Conservation (phyloP, 2,329 filamentous ascomycete genomes). For the Botrytis hyacinthi region DNA sequence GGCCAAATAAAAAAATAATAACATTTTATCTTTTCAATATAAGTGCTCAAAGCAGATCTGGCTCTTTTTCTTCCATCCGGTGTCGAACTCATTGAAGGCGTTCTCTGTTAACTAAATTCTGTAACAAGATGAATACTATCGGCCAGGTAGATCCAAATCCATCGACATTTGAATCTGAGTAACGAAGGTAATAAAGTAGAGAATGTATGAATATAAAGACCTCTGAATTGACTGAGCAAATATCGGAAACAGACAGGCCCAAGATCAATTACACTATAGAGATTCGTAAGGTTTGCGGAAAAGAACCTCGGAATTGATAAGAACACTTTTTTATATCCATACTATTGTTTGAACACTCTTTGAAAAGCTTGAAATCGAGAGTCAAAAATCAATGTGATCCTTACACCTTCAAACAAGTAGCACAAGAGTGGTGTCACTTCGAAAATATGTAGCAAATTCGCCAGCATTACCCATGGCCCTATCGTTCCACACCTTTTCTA, state of each 20-base stretch:
- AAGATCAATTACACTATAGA: neutral
- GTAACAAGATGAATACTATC: neutral
- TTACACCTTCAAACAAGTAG: slow-evolving; percentile 34
- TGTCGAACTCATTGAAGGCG: neutral
- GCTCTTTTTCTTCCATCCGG: neutral
- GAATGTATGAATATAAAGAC: neutral
- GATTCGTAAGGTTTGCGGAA: neutral
- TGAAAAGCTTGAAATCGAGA: neutral
- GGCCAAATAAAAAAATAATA: neutral
- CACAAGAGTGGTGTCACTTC: slow-evolving; percentile 36
- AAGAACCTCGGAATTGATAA: neutral
- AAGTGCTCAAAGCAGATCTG: neutral
- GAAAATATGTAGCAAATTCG: slow-evolving; percentile 38
- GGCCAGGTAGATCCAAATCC: neutral
- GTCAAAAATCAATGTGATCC: neutral
- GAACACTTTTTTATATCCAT: neutral
- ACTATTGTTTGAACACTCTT: neutral
- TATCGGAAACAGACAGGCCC: neutral
- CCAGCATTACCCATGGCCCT: slow-evolving; percentile 23
- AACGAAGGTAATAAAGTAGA: neutral
- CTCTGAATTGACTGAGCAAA: neutral
- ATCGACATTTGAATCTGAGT: neutral
- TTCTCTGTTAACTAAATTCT: neutral
- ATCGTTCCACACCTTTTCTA: slow-evolving; percentile 31
- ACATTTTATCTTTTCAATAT: neutral